phyloP scores from a whole-genome alignment of 2,329 filamentous ascomycete species.

The Apiospora kogelbergensis region DNA sequence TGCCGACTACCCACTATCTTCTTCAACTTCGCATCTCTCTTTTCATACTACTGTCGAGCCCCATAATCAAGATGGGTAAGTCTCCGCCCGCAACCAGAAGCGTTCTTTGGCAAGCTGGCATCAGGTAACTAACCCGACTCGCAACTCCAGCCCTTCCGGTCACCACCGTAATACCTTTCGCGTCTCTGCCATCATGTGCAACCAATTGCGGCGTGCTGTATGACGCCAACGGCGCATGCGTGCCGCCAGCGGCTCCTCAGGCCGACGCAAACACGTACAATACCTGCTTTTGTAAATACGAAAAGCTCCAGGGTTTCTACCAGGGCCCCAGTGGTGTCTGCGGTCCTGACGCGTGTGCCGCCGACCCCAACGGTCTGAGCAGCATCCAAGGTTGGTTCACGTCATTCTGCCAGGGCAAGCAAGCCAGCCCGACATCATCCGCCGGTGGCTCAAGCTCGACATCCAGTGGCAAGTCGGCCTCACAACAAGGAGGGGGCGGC shows the following conservation, averaged over 20 bases:
- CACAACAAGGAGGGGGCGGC: constrained; percentile 35
- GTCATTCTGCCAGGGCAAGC: constrained; percentile 57
- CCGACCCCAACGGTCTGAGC: constrained; percentile 46
- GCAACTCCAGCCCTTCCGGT: not conserved
- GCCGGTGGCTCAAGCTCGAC: constrained; percentile 23
- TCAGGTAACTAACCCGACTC: not conserved
- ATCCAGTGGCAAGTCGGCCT: constrained; percentile 22
- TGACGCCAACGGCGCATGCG: constrained; percentile 71
- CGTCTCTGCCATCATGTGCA: constrained; percentile 62
- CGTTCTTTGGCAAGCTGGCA: not conserved
- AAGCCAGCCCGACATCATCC: constrained; percentile 28
- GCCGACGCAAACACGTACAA: constrained; percentile 56
- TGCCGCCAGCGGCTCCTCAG: constrained; percentile 54
- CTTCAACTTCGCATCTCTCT: not conserved
- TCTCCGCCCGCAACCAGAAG: not conserved
- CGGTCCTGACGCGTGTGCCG: constrained; percentile 52
- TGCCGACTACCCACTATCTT: not conserved
- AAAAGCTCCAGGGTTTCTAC: constrained; percentile 58
- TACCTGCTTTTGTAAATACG: constrained; percentile 72
- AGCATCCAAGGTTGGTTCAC: constrained; percentile 71
- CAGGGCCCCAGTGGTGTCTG: constrained; percentile 60
- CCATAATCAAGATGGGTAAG: not conserved
- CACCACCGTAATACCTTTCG: constrained; percentile 58
- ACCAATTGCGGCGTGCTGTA: constrained; percentile 58
- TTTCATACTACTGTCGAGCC: not conserved